These are phyloP conservation scores for Pseudocercospora macadamiae DNA, from an alignment of 2,329 filamentous ascomycete species.

Conservation along the genomic window DNA sequence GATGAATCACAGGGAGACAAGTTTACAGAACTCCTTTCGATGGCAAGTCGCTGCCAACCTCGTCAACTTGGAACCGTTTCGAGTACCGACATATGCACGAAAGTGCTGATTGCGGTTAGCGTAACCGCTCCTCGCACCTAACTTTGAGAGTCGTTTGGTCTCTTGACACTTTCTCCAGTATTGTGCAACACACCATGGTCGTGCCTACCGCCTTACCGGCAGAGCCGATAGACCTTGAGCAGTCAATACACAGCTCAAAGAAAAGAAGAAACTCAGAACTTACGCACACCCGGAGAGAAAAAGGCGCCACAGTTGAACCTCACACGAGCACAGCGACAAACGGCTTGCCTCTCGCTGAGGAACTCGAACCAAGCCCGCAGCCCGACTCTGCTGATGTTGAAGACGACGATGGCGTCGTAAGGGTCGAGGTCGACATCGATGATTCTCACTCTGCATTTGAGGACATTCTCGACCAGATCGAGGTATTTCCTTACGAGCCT, in stretches of 20 bases:
- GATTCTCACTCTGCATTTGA: slow-evolving; percentile 16
- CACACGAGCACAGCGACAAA: slow-evolving; percentile 11
- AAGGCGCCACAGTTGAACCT: not conserved
- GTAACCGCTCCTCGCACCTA: not conserved
- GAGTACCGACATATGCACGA: too few relatives aligned
- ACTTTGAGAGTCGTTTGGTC: not conserved
- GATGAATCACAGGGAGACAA: too few relatives aligned
- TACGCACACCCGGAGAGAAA: not conserved
- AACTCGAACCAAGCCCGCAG: slow-evolving; percentile 1
- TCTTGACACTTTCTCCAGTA: too few relatives aligned
- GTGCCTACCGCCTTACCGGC: slow-evolving; percentile 24
- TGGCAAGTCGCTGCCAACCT: too few relatives aligned
- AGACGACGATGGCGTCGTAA: slow-evolving; percentile 1
- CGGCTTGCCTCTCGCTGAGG: slow-evolving; percentile 4
- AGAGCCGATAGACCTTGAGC: slow-evolving; percentile 20
- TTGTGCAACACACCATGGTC: slow-evolving; percentile 12
- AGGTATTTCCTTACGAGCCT: slow-evolving; percentile 13
- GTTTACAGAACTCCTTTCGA: too few relatives aligned
- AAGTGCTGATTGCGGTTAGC: not conserved
- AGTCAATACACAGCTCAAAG: not conserved
- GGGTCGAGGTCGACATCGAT: slow-evolving; percentile 1
- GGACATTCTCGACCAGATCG: slow-evolving; percentile 16
- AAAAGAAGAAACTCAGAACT: slow-evolving; percentile 1
- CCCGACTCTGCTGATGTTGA: not conserved
- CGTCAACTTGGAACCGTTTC: too few relatives aligned